A percentile compares a stretch with the other conserved stretches of the same genome.
phyloP scores from a whole-genome alignment of 139 green algal genomes.

The Coelastrella sp. region DNA sequence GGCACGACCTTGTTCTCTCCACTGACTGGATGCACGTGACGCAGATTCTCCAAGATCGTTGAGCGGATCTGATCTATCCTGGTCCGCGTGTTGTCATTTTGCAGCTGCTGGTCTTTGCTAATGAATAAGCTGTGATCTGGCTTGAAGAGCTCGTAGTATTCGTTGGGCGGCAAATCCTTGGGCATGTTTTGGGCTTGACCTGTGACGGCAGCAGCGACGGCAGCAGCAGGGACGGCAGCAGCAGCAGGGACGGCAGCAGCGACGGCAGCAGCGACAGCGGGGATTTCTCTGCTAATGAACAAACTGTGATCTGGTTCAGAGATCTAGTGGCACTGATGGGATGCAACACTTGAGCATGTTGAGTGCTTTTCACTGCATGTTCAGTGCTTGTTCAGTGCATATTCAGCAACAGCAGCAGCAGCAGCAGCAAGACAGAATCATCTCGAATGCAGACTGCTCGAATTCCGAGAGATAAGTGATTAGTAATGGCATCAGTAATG shows the following conservation, averaged over 20 bases:
- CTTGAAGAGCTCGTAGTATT: constrained; percentile 94
- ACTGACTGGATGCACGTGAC: constrained; percentile 13
- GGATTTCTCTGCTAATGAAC: no score
- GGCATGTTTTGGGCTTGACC: constrained; percentile 66
- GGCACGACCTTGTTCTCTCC: not conserved
- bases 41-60: constrained; percentile 27
- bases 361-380: no score
- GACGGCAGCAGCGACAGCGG: no score
- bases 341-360: no score
- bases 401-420: not conserved
- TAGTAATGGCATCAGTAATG: no score
- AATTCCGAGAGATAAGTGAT: no score
- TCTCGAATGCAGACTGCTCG: no score
- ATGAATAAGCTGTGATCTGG: constrained; percentile 82
- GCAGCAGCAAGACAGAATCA: not conserved
- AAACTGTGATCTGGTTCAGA: no score
- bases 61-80: constrained; percentile 28
- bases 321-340: no score
- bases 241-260: no score
- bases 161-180: constrained; percentile 88
- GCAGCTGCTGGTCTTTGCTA: not conserved
- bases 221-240: no score
- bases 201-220: constrained; percentile 16
- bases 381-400: no score
- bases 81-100: constrained; percentile 27